Evolutionary conservation across 177 flowering plant genomes (phyloP), one percentile per base, ranked within the genome.

Genomic region (Vitis hybrid): DNA sequence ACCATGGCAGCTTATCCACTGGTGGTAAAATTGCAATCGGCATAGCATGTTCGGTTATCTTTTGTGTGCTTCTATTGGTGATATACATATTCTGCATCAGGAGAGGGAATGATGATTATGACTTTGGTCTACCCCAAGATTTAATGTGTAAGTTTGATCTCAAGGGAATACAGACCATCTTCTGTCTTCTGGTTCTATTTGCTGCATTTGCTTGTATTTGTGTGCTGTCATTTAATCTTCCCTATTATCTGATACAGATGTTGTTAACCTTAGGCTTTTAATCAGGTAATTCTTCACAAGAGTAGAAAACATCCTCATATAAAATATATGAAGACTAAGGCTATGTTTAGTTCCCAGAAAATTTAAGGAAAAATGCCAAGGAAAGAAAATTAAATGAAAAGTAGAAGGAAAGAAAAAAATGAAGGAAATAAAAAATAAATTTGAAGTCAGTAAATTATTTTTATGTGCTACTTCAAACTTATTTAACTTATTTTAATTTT

Each of bases 121-220:
- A 92, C 78, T 94, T 94, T 76, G 93, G 81, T 73, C 81, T 88
- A 64, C 97, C 99, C 66, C 91, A 84, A n/a, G 99, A 94, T 68
- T 75, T 94, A 56, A 90, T 84, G 77, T 83, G 99, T 94, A 86
- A 92, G 84, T 81, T 20, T 59, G 11, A 55, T 31, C 34, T 11
- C 10, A 62, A 48, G 45, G 63, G 57, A 53, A 84, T 85, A 45
- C 18, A 16, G 10, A 62, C 26, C 4, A 45, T 39, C 15, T 10
- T n/a, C 39, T 57, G 20, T 14, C n/a, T 9, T n/a, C 34, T 59
- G 18, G 11, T 39, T 59, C 26, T 22, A 16, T 9, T 70, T 48
- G 45, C 8, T 39, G 45, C 49, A 16, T 3, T 16, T 50, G 10
- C 50, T 5, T 48, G 14, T 11, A 14, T 16, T 39, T 49, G 6